Evolutionary conservation across 495 filamentous ascomycete species (phyloP).

Genomic region (Aspergillus biplanus): DNA sequence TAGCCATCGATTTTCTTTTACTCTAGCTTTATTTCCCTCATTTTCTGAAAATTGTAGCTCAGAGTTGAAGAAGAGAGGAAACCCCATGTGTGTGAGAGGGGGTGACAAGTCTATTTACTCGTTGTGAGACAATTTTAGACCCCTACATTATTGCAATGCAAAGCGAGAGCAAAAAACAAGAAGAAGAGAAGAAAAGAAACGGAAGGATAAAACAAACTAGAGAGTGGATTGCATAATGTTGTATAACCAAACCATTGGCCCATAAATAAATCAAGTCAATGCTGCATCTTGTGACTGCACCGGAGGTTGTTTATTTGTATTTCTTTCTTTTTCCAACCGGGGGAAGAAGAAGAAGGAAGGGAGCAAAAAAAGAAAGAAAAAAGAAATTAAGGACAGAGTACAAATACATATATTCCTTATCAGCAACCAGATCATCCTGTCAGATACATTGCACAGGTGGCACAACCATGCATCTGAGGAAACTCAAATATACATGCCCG

Average conservation of each 20-base stretch:
- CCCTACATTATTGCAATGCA: slow-evolving; percentile 13
- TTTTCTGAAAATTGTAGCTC: neutral
- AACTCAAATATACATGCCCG: slow-evolving; percentile 1
- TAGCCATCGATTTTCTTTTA: neutral
- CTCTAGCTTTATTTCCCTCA: neutral
- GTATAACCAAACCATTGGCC: slow-evolving; percentile 16
- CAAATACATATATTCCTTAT: neutral
- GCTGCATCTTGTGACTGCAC: neutral
- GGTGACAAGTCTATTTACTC: neutral
- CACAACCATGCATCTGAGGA: slow-evolving; percentile 7
- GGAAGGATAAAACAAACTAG: slow-evolving; percentile 10
- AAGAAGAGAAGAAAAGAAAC: slow-evolving; percentile 13
- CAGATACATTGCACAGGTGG: slow-evolving; percentile 7
- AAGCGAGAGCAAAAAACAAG: slow-evolving; percentile 11
- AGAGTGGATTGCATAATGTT: slow-evolving; percentile 24
- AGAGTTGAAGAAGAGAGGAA: neutral
- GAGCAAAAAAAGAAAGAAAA: too few relatives aligned
- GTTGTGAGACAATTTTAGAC: neutral
- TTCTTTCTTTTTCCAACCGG: neutral
- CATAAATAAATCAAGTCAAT: neutral
- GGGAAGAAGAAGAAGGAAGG: too few relatives aligned
- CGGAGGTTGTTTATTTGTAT: neutral
- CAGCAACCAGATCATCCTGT: slow-evolving; percentile 6
- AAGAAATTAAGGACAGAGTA: neutral
- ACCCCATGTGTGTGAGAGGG: neutral